These are phyloP conservation scores for Backusella macrospora DNA, from an alignment of 192 early-diverging fungal genomes.

Conservation along the genomic window DNA sequence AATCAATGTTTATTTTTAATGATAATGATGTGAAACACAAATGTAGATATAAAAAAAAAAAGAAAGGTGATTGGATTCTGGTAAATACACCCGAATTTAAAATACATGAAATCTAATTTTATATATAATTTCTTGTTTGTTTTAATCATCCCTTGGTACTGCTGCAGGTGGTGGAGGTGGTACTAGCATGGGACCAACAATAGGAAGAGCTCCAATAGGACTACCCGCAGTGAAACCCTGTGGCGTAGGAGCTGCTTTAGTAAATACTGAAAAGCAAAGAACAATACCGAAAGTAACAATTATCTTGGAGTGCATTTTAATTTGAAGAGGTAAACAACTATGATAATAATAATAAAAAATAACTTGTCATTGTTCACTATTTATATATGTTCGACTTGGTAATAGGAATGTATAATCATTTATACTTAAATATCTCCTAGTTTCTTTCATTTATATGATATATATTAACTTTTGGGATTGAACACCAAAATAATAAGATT, in stretches of 20 bases:
- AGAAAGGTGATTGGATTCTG: too few species aligned
- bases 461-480: too few species aligned
- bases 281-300: not conserved
- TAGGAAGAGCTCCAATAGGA: not conserved
- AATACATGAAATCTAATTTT: too few species aligned
- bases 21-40: too few species aligned
- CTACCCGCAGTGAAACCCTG: not conserved
- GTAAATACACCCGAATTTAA: too few species aligned
- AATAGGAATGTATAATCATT: not conserved
- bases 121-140: too few species aligned
- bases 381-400: not conserved
- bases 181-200: not conserved
- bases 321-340: not conserved
- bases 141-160: not conserved
- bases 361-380: not conserved
- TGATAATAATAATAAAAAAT: not conserved
- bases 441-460: not conserved
- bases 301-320: not conserved
- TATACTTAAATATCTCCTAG: not conserved
- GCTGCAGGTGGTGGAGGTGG: not conserved
- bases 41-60: too few species aligned
- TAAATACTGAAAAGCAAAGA: not conserved
- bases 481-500: too few species aligned
- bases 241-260: not conserved
- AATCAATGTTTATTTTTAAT: too few species aligned